phyloP scores from a whole-genome alignment of 164 flowering plant species.

The Santalum album region DNA sequence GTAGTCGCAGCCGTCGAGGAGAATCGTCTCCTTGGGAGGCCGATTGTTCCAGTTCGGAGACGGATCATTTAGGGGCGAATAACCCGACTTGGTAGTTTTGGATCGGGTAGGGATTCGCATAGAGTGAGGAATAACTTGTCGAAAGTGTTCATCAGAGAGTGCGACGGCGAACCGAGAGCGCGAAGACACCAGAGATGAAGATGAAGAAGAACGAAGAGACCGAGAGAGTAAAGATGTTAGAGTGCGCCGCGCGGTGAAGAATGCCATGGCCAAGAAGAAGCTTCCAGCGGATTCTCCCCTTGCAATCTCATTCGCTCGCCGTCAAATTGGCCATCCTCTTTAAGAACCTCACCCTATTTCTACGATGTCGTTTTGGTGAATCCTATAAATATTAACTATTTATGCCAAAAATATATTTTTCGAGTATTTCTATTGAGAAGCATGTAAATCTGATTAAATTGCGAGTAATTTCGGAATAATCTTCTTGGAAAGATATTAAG shows the following conservation, averaged over 20 bases:
- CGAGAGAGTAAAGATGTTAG: constrained; percentile 23
- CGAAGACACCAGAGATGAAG: constrained; percentile 12
- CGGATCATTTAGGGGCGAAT: constrained; percentile 86
- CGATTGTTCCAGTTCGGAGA: constrained; percentile 96
- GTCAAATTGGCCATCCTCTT: too few relatives aligned
- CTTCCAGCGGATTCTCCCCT: too few relatives aligned
- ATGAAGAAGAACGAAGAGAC: constrained; percentile 14
- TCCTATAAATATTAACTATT: too few relatives aligned
- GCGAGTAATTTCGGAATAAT: too few relatives aligned
- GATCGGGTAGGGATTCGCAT: constrained; percentile 26
- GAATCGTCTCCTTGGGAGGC: constrained; percentile 91
- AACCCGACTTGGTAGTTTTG: constrained; percentile 62
- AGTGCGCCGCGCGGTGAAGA: constrained; percentile 28
- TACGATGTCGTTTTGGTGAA: too few relatives aligned
- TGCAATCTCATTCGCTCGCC: too few relatives aligned
- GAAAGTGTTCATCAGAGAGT: constrained; percentile 10
- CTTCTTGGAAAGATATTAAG: too few relatives aligned
- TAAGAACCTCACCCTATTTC: too few relatives aligned
- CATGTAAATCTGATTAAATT: too few relatives aligned
- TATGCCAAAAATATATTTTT: too few relatives aligned
- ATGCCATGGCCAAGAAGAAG: constrained; percentile 49
- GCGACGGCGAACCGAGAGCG: constrained; percentile 22
- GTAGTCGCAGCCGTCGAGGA: constrained; percentile 92
- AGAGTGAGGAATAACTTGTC: constrained; percentile 13
- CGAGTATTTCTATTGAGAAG: too few relatives aligned